Base-by-base conservation (phyloP, 331 rosid genomes). In the Telfairia occidentalis region DNA sequence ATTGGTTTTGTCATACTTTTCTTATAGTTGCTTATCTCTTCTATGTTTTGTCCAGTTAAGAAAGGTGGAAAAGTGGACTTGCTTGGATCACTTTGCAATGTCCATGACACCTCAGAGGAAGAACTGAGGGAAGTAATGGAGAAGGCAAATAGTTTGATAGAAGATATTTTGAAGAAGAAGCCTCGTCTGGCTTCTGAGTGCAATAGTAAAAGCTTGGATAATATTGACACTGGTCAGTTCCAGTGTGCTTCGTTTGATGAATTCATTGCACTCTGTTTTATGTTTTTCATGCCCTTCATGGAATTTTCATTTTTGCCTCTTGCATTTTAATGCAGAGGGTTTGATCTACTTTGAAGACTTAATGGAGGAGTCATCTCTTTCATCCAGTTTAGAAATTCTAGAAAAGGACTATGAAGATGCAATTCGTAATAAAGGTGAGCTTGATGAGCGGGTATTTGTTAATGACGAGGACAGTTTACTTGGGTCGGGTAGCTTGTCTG, bases 371-470 rank as follows among this genome's bases (percentile, higher is more conserved):
- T 83, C 81, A 8, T 88, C 88, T 65, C 74, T 93, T 82, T 77
- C 78, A 21, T 85, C 88, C 43, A 86, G 85, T 81, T 84, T 93
- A 82, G 85, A 64, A 71, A 81, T 85, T 75, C 81, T 91, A 74
- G 98, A 93, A 80, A 89, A 85, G 64, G 89, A 93, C 78, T 88
- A 93, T 76, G 90, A 84, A 59, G 80, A 71, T 78, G 89, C 90
- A 45, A 80, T 87, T 80, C 61, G 73, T 79, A 82, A 80, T 80
- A 91, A 88, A 76, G 88, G 87, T 77, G 98, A 89, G 76, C 78
- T 93, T 65, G 98, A 93, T 85, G 97, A 93, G 80, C 92, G 96
- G 79, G 76, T 91, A 28, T 89, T 89, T 84, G 84, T 93, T 77
- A 84, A 91, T 32, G 95, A 85, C 59, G 96, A 91, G 55, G 98